These are phyloP conservation scores for Galerina marginata DNA, from an alignment of 768 basidiomycete species.

Conservation along the genomic window DNA sequence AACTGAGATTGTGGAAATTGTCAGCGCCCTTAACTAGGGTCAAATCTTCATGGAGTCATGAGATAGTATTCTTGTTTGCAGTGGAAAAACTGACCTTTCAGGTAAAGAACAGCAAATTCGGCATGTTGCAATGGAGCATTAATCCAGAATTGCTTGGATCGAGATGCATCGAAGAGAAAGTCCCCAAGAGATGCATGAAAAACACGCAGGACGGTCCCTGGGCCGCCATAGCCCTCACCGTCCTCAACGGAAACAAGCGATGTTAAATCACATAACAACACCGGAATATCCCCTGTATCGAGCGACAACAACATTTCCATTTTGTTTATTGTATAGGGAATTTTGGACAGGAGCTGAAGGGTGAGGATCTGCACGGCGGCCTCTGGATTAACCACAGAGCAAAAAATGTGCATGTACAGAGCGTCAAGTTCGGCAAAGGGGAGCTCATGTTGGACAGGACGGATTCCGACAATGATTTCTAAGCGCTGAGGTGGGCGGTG, in stretches of 20 bases:
- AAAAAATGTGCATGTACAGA: slow-evolving; percentile 9
- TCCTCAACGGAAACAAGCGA: neutral
- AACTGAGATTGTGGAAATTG: too few species aligned
- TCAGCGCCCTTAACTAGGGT: too few species aligned
- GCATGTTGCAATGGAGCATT: neutral
- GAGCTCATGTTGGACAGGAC: neutral
- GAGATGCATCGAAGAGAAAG: slow-evolving; percentile 1
- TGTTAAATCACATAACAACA: neutral
- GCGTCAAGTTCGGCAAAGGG: slow-evolving; percentile 18
- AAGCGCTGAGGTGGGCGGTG: slow-evolving; percentile 1
- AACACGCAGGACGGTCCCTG: neutral
- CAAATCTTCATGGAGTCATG: too few species aligned
- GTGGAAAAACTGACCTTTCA: too few species aligned
- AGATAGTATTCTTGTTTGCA: too few species aligned
- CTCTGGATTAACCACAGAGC: neutral
- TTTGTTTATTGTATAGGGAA: neutral
- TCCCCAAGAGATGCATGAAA: slow-evolving; percentile 7
- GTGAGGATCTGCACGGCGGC: neutral
- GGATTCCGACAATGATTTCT: slow-evolving; percentile 3
- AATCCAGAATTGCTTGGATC: neutral
- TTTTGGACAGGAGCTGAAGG: neutral
- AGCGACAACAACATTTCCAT: neutral
- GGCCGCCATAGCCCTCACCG: too few species aligned
- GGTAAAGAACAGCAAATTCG: neutral
- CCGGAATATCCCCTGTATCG: neutral